Conservation (phyloP, 768 basidiomycete genomes). For the Panaeolus cyanescens region DNA sequence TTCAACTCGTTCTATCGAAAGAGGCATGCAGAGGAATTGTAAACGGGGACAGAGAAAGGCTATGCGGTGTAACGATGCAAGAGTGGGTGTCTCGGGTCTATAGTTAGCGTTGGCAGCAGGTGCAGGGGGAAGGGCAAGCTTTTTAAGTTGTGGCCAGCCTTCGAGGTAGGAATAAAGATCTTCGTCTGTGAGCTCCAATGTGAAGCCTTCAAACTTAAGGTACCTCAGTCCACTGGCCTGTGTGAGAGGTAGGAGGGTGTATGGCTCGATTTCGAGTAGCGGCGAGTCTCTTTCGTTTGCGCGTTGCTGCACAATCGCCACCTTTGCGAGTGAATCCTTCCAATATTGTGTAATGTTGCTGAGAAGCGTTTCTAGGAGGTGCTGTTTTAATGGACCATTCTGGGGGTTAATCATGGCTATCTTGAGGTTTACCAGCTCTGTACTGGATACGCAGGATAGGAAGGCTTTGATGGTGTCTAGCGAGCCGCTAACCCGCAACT, state of each 20-base stretch:
- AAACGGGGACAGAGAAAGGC: background rate
- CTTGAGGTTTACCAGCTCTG: slow-evolving; percentile 19
- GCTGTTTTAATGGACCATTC: slow-evolving; percentile 4
- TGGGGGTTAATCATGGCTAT: slow-evolving; percentile 13
- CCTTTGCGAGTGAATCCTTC: slow-evolving; percentile 20
- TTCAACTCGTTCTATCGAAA: background rate
- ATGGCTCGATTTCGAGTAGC: slow-evolving; percentile 7
- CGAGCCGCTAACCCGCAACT: slow-evolving; percentile 26
- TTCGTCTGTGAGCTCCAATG: slow-evolving; percentile 24
- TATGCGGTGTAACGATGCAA: background rate
- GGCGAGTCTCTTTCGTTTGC: slow-evolving; percentile 15
- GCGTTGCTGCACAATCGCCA: slow-evolving; percentile 24
- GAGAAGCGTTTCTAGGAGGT: slow-evolving; percentile 17
- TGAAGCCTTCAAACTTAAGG: slow-evolving; percentile 27
- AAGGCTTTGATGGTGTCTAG: slow-evolving; percentile 23
- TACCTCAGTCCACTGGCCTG: slow-evolving; percentile 8
- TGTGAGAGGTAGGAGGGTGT: background rate
- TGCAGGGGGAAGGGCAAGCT: slow-evolving; percentile 22
- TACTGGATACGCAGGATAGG: slow-evolving; percentile 21
- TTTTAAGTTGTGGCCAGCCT: slow-evolving; percentile 27
- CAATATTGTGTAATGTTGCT: slow-evolving; percentile 21
- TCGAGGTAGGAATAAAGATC: slow-evolving; percentile 23
- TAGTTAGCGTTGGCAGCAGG: background rate
- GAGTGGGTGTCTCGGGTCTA: background rate
- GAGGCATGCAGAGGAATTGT: background rate